These are phyloP conservation scores for Pythium oligandrum DNA, from an alignment of 352 stramenopile genomes.

Conservation along the genomic window DNA sequence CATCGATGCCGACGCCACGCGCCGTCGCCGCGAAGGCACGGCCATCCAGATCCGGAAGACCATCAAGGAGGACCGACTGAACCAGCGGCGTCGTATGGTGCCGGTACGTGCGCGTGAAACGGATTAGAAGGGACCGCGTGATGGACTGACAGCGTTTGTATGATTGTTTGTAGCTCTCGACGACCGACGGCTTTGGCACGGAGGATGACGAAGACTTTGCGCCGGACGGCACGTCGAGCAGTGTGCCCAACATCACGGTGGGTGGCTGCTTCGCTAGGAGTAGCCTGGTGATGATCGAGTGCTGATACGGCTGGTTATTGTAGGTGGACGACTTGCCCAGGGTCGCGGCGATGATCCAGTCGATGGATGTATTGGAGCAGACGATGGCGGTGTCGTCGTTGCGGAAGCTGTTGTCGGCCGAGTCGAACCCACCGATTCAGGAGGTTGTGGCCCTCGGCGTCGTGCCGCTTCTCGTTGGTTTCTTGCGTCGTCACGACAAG, in stretches of 20 bases:
- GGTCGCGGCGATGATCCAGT: slow-evolving; percentile 95
- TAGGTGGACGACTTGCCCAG: slow-evolving; percentile 93
- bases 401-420: slow-evolving; percentile 93
- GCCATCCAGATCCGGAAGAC: slow-evolving; percentile 87
- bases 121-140: neutral
- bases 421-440: slow-evolving; percentile 98
- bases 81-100: slow-evolving; percentile 79
- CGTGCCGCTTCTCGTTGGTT: slow-evolving; percentile 96
- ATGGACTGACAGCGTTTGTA: neutral
- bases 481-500: slow-evolving; percentile 93
- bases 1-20: slow-evolving; percentile 74
- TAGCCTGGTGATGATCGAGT: too few species aligned
- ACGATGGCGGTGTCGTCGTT: slow-evolving; percentile 96
- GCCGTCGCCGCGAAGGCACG: slow-evolving; percentile 73
- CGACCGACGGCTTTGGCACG: neutral
- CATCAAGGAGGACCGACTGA: slow-evolving; percentile 79
- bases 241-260: slow-evolving; percentile 14
- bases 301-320: neutral
- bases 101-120: slow-evolving; percentile 14
- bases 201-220: slow-evolving; percentile 8
- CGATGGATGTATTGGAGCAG: slow-evolving; percentile 88
- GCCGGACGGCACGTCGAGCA: slow-evolving; percentile 3
- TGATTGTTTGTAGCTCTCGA: slow-evolving; percentile 1
- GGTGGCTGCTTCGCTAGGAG: neutral
- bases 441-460: slow-evolving; percentile 97